Conservation (phyloP, 352 stramenopile species). For the Aphanomyces stellatus region DNA sequence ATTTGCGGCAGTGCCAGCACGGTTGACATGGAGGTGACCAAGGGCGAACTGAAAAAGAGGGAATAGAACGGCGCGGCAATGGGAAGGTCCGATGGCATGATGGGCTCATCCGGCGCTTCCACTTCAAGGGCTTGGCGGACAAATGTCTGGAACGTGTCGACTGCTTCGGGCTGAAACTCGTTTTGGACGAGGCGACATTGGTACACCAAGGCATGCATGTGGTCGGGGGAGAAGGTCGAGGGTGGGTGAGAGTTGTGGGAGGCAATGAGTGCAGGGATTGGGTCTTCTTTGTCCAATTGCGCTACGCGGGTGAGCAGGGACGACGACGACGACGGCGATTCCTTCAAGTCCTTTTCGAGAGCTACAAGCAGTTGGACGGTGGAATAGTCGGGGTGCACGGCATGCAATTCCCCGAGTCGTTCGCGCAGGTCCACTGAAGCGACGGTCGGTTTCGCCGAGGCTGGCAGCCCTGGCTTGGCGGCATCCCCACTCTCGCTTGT, state of each 20-base stretch:
- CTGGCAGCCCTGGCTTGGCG: too few species aligned
- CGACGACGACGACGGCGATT: not conserved
- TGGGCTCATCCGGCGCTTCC: not conserved
- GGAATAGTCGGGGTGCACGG: not conserved
- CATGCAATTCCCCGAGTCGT: not conserved
- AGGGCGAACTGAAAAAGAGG: not conserved
- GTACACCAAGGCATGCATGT: conserved; percentile 8
- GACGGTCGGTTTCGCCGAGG: too few species aligned
- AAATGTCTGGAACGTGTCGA: not conserved
- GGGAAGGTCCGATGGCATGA: not conserved
- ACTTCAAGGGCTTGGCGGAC: not conserved
- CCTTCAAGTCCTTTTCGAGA: not conserved
- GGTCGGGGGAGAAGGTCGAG: not conserved
- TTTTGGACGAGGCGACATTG: conserved; percentile 8
- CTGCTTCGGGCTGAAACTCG: not conserved
- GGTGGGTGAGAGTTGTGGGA: not conserved
- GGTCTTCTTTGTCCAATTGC: not conserved
- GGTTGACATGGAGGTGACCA: not conserved
- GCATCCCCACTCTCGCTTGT: too few species aligned
- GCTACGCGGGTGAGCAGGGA: not conserved
- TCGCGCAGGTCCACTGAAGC: not conserved
- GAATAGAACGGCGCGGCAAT: not conserved
- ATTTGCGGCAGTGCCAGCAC: not conserved
- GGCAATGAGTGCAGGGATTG: too few species aligned
- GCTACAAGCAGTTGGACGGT: not conserved